A percentile compares a stretch with the other conserved stretches of the same genome.
Conservation (phyloP, 2,329 filamentous ascomycete species). For the Aspergillus pseudotamarii region DNA sequence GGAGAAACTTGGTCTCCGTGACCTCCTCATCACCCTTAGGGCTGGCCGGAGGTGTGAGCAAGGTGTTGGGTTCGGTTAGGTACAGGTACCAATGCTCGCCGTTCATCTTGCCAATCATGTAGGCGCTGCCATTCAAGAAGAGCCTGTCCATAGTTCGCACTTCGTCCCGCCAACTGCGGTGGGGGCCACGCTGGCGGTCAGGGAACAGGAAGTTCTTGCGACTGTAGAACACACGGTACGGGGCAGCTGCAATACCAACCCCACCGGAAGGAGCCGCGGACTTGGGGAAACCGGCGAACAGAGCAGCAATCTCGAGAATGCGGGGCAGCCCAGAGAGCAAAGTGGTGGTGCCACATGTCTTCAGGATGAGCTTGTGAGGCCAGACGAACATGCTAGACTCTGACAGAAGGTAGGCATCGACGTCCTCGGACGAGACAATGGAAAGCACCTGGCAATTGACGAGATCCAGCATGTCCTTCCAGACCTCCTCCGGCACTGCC, state of each 20-base stretch:
- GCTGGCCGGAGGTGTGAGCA: conserved; percentile 79
- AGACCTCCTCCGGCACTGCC: conserved; percentile 77
- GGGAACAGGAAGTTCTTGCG: conserved; percentile 98
- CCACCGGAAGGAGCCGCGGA: conserved; percentile 69
- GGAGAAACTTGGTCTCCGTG: conserved; percentile 63
- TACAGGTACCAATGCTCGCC: conserved; percentile 99
- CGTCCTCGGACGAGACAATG: conserved; percentile 86
- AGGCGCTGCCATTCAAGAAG: conserved; percentile 90
- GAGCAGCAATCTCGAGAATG: conserved; percentile 87
- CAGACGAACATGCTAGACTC: conserved; percentile 99
- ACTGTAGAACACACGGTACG: conserved; percentile 97
- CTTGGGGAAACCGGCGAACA: conserved; percentile 86
- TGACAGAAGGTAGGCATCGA: conserved; percentile 94
- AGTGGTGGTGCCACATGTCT: conserved; percentile 97
- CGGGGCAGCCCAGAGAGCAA: conserved; percentile 85
- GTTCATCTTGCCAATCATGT: conserved; percentile 99
- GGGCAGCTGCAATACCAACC: conserved; percentile 75
- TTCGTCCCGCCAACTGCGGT: conserved; percentile 97
- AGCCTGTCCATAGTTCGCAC: conserved; percentile 89
- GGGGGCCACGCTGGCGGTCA: conserved; percentile 88
- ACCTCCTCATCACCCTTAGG: conserved; percentile 55
- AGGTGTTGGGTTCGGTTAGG: conserved; percentile 81
- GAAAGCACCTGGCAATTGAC: conserved; percentile 99
- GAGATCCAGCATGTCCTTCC: conserved; percentile 96
- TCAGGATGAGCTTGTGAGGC: conserved; percentile 98